These are phyloP conservation scores for Venturia aucupariae DNA, from an alignment of 2,329 filamentous ascomycete species.

Conservation along the genomic window DNA sequence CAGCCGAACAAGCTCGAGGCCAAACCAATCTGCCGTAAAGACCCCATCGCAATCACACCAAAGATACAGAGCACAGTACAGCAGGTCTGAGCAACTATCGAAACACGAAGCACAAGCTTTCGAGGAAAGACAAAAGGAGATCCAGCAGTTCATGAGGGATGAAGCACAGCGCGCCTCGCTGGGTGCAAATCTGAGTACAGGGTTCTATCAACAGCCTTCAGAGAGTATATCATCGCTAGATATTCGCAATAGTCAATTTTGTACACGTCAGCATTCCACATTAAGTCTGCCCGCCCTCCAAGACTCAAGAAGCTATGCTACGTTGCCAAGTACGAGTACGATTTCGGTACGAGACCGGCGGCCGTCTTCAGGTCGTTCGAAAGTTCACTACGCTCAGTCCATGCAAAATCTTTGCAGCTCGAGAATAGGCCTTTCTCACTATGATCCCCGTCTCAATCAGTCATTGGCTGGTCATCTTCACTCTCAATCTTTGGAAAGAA, in stretches of 20 bases:
- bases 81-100: not conserved
- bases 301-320: not conserved
- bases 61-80: not conserved
- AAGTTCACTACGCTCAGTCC: not conserved
- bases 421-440: not conserved
- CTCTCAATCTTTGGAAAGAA: not conserved
- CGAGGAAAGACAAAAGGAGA: not conserved
- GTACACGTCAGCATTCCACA: not conserved
- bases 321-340: not conserved
- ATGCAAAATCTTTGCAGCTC: not conserved
- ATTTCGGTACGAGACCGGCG: too few relatives aligned
- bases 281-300: not conserved
- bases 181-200: not conserved
- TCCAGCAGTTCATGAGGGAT: not conserved
- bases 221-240: not conserved
- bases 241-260: not conserved
- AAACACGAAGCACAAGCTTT: not conserved
- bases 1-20: not conserved
- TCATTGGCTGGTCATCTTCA: not conserved
- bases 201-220: not conserved
- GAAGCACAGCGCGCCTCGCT: not conserved
- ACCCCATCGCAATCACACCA: not conserved
- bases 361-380: too few relatives aligned
- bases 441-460: not conserved
- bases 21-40: not conserved